Conservation (phyloP, 2,329 filamentous ascomycete genomes). For the Thielaviopsis punctulata region DNA sequence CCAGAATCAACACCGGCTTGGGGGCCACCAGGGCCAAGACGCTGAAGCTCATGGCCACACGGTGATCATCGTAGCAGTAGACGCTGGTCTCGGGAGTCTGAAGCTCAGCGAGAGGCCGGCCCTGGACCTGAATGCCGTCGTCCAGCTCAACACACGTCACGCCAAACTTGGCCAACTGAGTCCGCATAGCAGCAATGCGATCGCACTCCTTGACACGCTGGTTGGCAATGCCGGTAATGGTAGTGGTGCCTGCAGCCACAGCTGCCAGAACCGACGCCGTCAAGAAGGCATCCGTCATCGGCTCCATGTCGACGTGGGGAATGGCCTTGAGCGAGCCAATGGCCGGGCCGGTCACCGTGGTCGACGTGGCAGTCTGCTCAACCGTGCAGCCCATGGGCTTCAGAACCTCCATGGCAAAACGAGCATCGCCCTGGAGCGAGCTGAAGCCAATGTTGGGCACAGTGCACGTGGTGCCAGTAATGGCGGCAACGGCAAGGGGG, state of each 20-base stretch:
- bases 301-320: conserved; percentile 85
- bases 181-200: conserved; percentile 86
- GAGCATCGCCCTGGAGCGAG: conserved; percentile 86
- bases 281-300: conserved; percentile 97
- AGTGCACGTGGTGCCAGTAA: conserved; percentile 88
- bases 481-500: conserved; percentile 80
- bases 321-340: conserved; percentile 57
- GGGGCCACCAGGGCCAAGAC: conserved; percentile 63
- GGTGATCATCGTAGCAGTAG: conserved; percentile 92
- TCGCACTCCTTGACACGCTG: conserved; percentile 98
- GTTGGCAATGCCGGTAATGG: conserved; percentile 88
- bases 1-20: conserved; percentile 57
- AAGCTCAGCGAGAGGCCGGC: conserved; percentile 30
- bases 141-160: conserved; percentile 75
- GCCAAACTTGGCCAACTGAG: conserved; percentile 85
- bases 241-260: conserved; percentile 66
- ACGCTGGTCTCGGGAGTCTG: conserved; percentile 46
- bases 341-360: conserved; percentile 80
- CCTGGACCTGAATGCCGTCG: conserved; percentile 70
- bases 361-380: conserved; percentile 67
- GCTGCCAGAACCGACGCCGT: conserved; percentile 87
- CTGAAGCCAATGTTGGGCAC: conserved; percentile 88
- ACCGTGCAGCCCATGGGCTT: conserved; percentile 88
- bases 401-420: conserved; percentile 81
- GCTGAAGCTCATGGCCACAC: conserved; percentile 96